A percentile compares a stretch with the other conserved stretches of the same genome.
Conservation (phyloP, 257 asterid genomes). For the Mitragyna speciosa region DNA sequence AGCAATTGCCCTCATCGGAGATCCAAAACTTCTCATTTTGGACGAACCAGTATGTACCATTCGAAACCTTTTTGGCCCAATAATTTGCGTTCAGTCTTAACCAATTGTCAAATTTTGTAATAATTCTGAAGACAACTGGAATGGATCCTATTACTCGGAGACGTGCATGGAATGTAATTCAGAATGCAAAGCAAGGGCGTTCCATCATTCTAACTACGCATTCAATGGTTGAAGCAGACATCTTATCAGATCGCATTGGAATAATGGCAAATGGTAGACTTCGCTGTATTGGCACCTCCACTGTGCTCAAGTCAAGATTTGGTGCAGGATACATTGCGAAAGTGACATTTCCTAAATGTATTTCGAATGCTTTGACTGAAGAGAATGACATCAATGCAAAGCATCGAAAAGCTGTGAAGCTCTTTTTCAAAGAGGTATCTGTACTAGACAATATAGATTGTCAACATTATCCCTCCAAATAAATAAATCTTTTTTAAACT, state of each 20-base stretch:
- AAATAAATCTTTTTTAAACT: not conserved
- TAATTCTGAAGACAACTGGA: slow-evolving; percentile 38
- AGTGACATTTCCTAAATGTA: slow-evolving; percentile 23
- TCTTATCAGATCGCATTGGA: slow-evolving; percentile 43
- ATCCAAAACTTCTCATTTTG: slow-evolving; percentile 33
- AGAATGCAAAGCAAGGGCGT: slow-evolving; percentile 43
- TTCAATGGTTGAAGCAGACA: slow-evolving; percentile 48
- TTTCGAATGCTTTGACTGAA: slow-evolving; percentile 1
- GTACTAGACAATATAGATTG: not conserved
- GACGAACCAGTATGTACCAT: slow-evolving; percentile 34
- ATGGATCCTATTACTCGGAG: slow-evolving; percentile 46
- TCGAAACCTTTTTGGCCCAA: not conserved
- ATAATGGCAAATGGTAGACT: slow-evolving; percentile 46
- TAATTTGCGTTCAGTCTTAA: not conserved
- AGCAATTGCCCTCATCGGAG: slow-evolving; percentile 41
- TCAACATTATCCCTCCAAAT: not conserved
- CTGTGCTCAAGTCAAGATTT: slow-evolving; percentile 35
- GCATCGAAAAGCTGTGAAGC: slow-evolving; percentile 28
- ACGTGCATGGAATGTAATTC: slow-evolving; percentile 41
- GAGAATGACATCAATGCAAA: slow-evolving; percentile 7
- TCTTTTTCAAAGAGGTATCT: slow-evolving; percentile 33
- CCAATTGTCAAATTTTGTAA: not conserved
- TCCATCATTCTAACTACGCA: slow-evolving; percentile 39
- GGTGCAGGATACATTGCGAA: slow-evolving; percentile 38
- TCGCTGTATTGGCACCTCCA: slow-evolving; percentile 46